phyloP scores from a whole-genome alignment of 129 eudicot species.

The Logfia minima region DNA sequence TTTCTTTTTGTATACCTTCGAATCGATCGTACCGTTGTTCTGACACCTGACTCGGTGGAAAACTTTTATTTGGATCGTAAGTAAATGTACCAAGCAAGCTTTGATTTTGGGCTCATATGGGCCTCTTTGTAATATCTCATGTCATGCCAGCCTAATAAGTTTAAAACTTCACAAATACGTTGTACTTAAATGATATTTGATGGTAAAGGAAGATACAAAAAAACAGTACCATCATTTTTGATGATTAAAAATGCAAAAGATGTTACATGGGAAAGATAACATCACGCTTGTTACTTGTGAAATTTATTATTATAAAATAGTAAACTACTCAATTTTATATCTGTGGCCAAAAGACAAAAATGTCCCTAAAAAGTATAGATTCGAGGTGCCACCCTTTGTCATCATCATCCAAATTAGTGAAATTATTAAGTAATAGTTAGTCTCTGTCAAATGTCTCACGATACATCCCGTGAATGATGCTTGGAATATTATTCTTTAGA shows the following conservation, averaged over 20 bases:
- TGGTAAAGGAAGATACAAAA: background rate
- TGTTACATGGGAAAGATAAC: slow-evolving; percentile 33
- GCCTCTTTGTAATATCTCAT: too few relatives aligned
- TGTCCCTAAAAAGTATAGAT: slow-evolving; percentile 26
- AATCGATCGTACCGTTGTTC: too few relatives aligned
- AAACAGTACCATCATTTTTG: background rate
- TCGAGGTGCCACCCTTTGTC: slow-evolving; percentile 45
- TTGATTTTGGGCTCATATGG: too few relatives aligned
- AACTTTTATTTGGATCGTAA: too few relatives aligned
- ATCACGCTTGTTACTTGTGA: slow-evolving; percentile 27
- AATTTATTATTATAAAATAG: background rate
- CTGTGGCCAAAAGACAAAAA: slow-evolving; percentile 5
- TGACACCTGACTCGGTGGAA: too few relatives aligned
- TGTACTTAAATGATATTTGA: too few relatives aligned
- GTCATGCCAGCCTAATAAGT: too few relatives aligned
- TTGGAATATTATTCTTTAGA: background rate
- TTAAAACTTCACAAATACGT: too few relatives aligned
- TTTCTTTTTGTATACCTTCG: too few relatives aligned
- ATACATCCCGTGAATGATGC: slow-evolving; percentile 51
- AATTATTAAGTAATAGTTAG: slow-evolving; percentile 44
- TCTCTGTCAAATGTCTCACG: slow-evolving; percentile 49
- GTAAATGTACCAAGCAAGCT: too few relatives aligned
- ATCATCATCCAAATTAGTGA: slow-evolving; percentile 53
- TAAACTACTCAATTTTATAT: background rate
- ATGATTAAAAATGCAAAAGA: slow-evolving; percentile 12